phyloP scores from a whole-genome alignment of 108 stramenopile species.

The Conticribra guillardii region DNA sequence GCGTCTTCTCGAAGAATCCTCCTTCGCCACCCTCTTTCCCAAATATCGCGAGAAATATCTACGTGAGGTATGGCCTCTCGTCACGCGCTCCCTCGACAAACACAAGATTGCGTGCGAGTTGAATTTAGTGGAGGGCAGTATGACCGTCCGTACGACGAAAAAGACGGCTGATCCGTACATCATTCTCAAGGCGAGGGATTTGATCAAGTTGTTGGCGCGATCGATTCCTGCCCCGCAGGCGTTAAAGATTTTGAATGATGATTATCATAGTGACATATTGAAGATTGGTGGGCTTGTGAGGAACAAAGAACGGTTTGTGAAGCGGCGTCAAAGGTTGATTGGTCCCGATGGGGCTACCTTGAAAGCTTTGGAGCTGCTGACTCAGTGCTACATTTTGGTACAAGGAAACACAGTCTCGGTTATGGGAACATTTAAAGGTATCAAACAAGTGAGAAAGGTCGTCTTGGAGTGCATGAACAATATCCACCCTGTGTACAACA shows the following conservation, averaged over 20 bases:
- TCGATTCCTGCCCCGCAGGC: slow-evolving; percentile 93
- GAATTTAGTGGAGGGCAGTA: slow-evolving; percentile 96
- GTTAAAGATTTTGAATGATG: slow-evolving; percentile 94
- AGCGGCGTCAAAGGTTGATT: slow-evolving; percentile 94
- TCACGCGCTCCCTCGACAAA: slow-evolving; percentile 90
- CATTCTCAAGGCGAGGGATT: slow-evolving; percentile 97
- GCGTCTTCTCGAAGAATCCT: slow-evolving; percentile 93
- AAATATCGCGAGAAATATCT: slow-evolving; percentile 99
- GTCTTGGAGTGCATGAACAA: slow-evolving; percentile 99
- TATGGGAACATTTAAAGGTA: slow-evolving; percentile 88
- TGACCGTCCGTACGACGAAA: slow-evolving; percentile 97
- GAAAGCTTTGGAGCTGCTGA: slow-evolving; percentile 97
- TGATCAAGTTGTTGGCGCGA: slow-evolving; percentile 96
- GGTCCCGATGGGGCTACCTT: slow-evolving; percentile 98
- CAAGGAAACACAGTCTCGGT: slow-evolving; percentile 97
- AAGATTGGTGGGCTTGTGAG: slow-evolving; percentile 99
- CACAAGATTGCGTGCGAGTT: slow-evolving; percentile 79
- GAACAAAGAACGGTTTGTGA: slow-evolving; percentile 99
- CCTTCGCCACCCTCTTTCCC: slow-evolving; percentile 99
- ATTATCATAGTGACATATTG: slow-evolving; percentile 95
- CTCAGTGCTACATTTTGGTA: slow-evolving; percentile 96
- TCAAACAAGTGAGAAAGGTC: slow-evolving; percentile 96
- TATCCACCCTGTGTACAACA: slow-evolving; percentile 99
- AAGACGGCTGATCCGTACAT: slow-evolving; percentile 96
- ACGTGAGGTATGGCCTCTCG: slow-evolving; percentile 96